Evolutionary conservation across 176 grass and related monocot species (phyloP).

Genomic region (Oryza officinalis): DNA sequence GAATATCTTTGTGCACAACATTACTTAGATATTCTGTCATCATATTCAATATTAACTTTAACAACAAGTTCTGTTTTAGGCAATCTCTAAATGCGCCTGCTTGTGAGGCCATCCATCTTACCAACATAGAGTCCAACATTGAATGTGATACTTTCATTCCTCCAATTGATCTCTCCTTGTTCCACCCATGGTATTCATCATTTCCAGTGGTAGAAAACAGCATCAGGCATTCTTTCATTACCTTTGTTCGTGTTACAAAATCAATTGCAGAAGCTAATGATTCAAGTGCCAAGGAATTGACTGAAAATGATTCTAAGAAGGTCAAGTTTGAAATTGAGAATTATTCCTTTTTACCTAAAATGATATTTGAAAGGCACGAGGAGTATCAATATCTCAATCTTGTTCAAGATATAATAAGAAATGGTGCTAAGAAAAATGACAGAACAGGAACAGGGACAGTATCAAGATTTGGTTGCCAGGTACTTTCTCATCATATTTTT

Average conservation of each 20-base stretch:
- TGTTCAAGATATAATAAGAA: constrained; percentile 74
- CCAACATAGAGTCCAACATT: constrained; percentile 60
- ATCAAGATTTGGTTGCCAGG: constrained; percentile 91
- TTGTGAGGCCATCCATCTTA: constrained; percentile 85
- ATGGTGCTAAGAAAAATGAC: constrained; percentile 73
- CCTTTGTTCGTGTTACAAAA: constrained; percentile 60
- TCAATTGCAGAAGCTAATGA: constrained; percentile 37
- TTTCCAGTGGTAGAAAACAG: constrained; percentile 65
- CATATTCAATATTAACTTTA: neutral
- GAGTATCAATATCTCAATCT: constrained; percentile 82
- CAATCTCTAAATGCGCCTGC: constrained; percentile 63
- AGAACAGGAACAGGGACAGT: constrained; percentile 85
- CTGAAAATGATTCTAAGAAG: constrained; percentile 27
- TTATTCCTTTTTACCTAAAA: constrained; percentile 68
- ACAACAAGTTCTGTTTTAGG: constrained; percentile 39
- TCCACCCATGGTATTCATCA: constrained; percentile 82
- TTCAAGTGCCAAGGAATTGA: constrained; percentile 41
- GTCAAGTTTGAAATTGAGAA: constrained; percentile 62
- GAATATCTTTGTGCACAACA: neutral
- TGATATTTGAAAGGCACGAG: constrained; percentile 68
- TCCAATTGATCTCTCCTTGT: constrained; percentile 57
- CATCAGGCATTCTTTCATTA: constrained; percentile 73
- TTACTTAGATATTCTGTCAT: constrained; percentile 25
- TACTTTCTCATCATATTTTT: constrained; percentile 38
- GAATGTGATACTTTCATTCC: constrained; percentile 73